Percentiles rank a stretch among this genome's conserved stretches.
Evolutionary conservation across 768 basidiomycete genomes (phyloP).

Genomic region (Pulveroboletus sp.): DNA sequence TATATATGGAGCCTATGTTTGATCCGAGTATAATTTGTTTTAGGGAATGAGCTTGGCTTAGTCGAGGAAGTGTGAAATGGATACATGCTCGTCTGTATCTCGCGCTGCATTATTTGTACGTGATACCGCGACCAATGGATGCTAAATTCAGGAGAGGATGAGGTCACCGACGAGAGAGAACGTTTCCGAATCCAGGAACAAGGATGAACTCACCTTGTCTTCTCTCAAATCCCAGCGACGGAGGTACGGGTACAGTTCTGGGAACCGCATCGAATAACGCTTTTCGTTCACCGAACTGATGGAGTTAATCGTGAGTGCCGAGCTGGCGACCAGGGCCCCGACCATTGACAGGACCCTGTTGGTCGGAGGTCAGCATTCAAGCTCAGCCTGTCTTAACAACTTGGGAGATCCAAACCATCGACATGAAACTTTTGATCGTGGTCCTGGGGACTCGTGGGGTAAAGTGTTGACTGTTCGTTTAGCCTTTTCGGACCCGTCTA

Average conservation of each 20-base stretch:
- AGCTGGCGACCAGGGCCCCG: too few species aligned
- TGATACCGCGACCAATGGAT: constrained; percentile 16
- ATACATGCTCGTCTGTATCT: constrained; percentile 6
- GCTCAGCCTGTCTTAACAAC: too few species aligned
- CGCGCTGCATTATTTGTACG: constrained; percentile 24
- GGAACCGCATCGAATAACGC: neutral
- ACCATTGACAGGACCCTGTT: too few species aligned
- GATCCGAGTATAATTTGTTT: constrained; percentile 23
- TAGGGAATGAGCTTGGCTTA: constrained; percentile 13
- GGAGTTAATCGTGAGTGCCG: neutral
- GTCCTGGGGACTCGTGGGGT: neutral
- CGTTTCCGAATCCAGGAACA: constrained; percentile 2
- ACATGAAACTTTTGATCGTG: constrained; percentile 1
- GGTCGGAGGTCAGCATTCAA: neutral
- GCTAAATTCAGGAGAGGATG: constrained; percentile 26
- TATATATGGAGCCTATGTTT: constrained; percentile 19
- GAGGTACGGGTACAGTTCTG: neutral
- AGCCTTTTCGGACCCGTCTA: neutral
- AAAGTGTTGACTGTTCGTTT: neutral
- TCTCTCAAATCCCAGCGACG: neutral
- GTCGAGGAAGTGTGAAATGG: constrained; percentile 14
- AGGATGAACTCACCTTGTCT: neutral
- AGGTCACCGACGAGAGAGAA: constrained; percentile 15
- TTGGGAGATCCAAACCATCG: too few species aligned
- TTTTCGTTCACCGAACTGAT: neutral